A percentile compares a stretch with the other conserved stretches of the same genome.
Evolutionary conservation across 192 early-diverging fungal genomes (phyloP).

Genomic region (Coemansia asiatica): DNA sequence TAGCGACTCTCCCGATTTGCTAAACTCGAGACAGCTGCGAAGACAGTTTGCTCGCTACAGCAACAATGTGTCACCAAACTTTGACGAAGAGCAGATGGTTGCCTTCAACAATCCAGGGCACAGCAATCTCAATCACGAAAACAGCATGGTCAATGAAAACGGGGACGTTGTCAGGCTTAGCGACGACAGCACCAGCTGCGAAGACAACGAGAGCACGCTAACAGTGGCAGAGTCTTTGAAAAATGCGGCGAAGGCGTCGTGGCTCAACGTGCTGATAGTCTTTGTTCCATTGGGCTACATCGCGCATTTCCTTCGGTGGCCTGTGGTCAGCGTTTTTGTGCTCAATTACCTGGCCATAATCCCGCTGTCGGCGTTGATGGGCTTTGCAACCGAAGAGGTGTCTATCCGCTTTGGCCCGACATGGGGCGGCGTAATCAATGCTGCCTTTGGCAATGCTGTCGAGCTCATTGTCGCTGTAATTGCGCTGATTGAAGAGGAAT

Average conservation of each 20-base stretch:
- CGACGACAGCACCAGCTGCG: slow-evolving; percentile 2
- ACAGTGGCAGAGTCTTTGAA: slow-evolving; percentile 31
- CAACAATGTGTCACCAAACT: not conserved
- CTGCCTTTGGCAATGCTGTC: slow-evolving; percentile 72
- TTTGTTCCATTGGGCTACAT: slow-evolving; percentile 81
- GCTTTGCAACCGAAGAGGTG: slow-evolving; percentile 85
- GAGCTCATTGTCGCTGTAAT: slow-evolving; percentile 59
- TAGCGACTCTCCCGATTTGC: slow-evolving; percentile 34
- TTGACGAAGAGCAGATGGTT: slow-evolving; percentile 6
- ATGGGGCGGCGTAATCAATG: slow-evolving; percentile 67
- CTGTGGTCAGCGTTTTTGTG: slow-evolving; percentile 66
- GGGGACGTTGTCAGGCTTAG: not conserved
- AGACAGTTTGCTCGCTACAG: slow-evolving; percentile 38
- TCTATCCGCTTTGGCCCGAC: slow-evolving; percentile 65
- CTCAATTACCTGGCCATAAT: slow-evolving; percentile 89
- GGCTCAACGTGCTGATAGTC: slow-evolving; percentile 69
- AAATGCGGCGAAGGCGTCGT: slow-evolving; percentile 51
- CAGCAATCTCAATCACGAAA: slow-evolving; percentile 1
- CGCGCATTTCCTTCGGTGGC: slow-evolving; percentile 65
- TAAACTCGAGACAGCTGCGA: slow-evolving; percentile 49
- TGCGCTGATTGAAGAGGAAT: slow-evolving; percentile 62
- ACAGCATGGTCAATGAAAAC: not conserved
- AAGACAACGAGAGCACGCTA: not conserved
- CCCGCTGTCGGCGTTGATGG: slow-evolving; percentile 85
- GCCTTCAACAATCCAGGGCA: slow-evolving; percentile 1